phyloP scores from a whole-genome alignment of 306 rosid species.

The Astragalus membranaceus region DNA sequence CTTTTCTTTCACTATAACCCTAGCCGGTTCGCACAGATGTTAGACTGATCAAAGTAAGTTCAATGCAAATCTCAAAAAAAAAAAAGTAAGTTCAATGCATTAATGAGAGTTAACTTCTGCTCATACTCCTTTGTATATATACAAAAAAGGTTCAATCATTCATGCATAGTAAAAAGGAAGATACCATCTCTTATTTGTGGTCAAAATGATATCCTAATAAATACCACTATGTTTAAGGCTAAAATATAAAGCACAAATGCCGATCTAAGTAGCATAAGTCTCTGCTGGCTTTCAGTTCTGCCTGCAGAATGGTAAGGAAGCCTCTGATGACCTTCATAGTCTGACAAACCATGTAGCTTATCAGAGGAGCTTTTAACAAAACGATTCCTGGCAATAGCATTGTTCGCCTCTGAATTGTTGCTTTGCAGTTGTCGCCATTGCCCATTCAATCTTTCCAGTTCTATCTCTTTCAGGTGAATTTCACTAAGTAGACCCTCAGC shows the following conservation, averaged over 20 bases:
- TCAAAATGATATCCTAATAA: conserved; percentile 75
- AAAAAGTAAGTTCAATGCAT: too few relatives aligned
- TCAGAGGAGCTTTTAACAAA: conserved; percentile 47
- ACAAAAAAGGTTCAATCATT: neutral
- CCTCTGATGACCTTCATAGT: conserved; percentile 53
- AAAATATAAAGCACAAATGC: conserved; percentile 85
- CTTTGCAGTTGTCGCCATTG: conserved; percentile 41
- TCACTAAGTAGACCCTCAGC: conserved; percentile 79
- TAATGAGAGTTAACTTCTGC: too few relatives aligned
- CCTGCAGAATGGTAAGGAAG: conserved; percentile 54
- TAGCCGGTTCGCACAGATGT: neutral
- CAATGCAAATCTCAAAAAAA: too few relatives aligned
- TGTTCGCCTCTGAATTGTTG: conserved; percentile 38
- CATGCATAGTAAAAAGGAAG: conserved; percentile 1
- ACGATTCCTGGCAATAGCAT: conserved; percentile 66
- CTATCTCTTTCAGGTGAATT: conserved; percentile 73
- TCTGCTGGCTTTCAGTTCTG: conserved; percentile 72
- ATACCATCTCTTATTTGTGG: neutral
- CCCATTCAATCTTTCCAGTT: conserved; percentile 69
- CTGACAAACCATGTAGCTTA: conserved; percentile 46
- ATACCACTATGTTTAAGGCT: conserved; percentile 68
- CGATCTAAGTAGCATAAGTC: conserved; percentile 77
- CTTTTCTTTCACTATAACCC: too few relatives aligned
- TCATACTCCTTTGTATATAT: conserved; percentile 5
- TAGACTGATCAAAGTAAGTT: too few relatives aligned